Evolutionary conservation across 2,329 filamentous ascomycete genomes (phyloP), one percentile per base, ranked within the genome.

Genomic region (Talaromyces sp.): DNA sequence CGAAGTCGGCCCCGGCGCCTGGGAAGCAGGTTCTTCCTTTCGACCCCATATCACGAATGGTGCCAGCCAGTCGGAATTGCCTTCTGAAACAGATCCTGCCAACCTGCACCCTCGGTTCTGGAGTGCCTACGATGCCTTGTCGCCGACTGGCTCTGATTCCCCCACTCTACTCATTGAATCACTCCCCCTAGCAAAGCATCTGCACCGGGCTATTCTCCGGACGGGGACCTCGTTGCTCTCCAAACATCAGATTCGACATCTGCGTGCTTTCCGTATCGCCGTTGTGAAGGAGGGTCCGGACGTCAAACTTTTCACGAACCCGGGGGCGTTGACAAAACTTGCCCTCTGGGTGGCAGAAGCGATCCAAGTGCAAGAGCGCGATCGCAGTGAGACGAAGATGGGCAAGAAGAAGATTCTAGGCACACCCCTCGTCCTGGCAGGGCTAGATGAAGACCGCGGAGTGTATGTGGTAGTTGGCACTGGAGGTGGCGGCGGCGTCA

Each of bases 281-380:
- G 89, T 98, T 4, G 92, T 99, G 67, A 96, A 96, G 72, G 95
- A 98, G 70, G 92, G 93, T 0, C 91, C 93, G 0, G 95, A 98
- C 68, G 89, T 96, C 0, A 78, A 84, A n/a, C 83, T 98, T 11
- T 99, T 99, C 76, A 92, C 89, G 0, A 93, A 98, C 70, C 93
- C 95, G 0, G 91, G 93, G 6, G 95, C 95, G 1, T 79, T 99
- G 26, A 96, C 93, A 2, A 97, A 98, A 74, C 83, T 99, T 14
- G 93, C 93, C 0, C 82, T 96, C 3, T 99, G 95, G 95, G 85
- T 99, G 49, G 91, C 89, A 52, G 93, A 98, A 76, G 95, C 95
- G 0, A 87, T 98, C 51, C 85, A 89, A 1, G 93, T 97, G 65
- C 89, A 96, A 69, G 95, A 98, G 74, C 86, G 87, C 56, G 91